These are phyloP conservation scores for Ceratocystis alfenasii DNA, from an alignment of 2,329 filamentous ascomycete species.

Conservation along the genomic window DNA sequence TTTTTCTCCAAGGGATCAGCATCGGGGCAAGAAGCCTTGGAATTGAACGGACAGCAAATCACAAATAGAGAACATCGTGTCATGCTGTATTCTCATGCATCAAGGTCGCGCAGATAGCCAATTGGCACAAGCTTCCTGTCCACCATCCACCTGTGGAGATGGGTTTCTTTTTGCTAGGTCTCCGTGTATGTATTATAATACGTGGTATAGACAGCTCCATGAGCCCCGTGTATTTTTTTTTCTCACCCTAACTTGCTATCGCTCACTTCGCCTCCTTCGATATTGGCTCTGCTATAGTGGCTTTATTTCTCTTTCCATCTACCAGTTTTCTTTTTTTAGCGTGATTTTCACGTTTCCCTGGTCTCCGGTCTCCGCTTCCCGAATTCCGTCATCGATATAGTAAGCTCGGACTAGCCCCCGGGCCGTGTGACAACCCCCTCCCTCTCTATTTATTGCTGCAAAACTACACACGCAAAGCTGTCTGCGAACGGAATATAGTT, in stretches of 20 bases:
- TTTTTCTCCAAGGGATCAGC: too few species aligned
- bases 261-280: background rate
- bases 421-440: background rate
- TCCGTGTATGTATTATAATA: too few species aligned
- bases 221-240: background rate
- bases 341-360: background rate
- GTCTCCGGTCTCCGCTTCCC: slow-evolving; percentile 6
- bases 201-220: too few species aligned
- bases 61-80: too few species aligned
- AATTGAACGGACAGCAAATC: too few species aligned
- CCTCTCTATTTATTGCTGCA: background rate
- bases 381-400: background rate
- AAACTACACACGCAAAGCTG: background rate
- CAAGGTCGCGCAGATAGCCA: background rate
- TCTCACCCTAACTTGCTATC: background rate
- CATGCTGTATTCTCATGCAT: background rate
- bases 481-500: too few species aligned
- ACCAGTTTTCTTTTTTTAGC: background rate
- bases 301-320: background rate
- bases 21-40: too few species aligned
- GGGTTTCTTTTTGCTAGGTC: background rate
- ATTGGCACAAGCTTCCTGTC: background rate
- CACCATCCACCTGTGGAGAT: background rate
- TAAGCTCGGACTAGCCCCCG: slow-evolving; percentile 2
- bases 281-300: background rate